A percentile compares a stretch with the other conserved stretches of the same genome.
These are phyloP conservation scores for Vitis hybrid DNA, from an alignment of 177 flowering plant genomes.

Conservation along the genomic window DNA sequence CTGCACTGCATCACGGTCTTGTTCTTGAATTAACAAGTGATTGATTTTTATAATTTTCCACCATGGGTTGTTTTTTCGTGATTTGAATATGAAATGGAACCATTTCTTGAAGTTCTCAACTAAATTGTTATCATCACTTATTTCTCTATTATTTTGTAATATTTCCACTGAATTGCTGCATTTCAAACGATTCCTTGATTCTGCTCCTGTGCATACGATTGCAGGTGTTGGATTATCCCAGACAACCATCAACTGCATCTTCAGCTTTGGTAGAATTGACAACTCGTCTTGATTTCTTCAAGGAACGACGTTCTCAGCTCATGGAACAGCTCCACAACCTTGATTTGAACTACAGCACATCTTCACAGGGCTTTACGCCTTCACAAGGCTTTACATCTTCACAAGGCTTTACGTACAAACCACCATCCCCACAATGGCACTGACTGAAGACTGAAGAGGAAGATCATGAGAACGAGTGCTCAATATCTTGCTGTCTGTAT, in stretches of 20 bases:
- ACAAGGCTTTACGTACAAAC: slow-evolving; percentile 67
- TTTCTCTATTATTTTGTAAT: neutral
- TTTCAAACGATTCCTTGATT: neutral
- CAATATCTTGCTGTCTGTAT: slow-evolving; percentile 27
- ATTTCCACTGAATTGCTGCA: neutral
- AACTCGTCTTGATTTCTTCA: slow-evolving; percentile 94
- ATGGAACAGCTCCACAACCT: slow-evolving; percentile 97
- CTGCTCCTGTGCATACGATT: neutral
- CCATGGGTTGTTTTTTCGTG: too few relatives aligned
- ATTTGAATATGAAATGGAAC: too few relatives aligned
- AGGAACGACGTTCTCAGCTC: slow-evolving; percentile 93
- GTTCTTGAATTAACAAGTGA: too few relatives aligned
- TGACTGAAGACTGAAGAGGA: slow-evolving; percentile 20
- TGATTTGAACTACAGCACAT: slow-evolving; percentile 62
- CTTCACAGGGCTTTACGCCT: slow-evolving; percentile 59
- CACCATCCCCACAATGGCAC: slow-evolving; percentile 84
- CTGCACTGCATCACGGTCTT: too few relatives aligned
- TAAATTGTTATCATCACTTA: neutral
- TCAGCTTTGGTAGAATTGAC: slow-evolving; percentile 90
- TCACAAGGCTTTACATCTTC: slow-evolving; percentile 31
- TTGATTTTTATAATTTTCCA: too few relatives aligned
- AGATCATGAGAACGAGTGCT: neutral
- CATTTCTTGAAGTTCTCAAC: neutral
- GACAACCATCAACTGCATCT: slow-evolving; percentile 67
- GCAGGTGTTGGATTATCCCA: slow-evolving; percentile 57